A percentile compares a stretch with the other conserved stretches of the same genome.
Evolutionary conservation across 129 eudicot genomes (phyloP).

Genomic region (Smallanthus sonchifolius): DNA sequence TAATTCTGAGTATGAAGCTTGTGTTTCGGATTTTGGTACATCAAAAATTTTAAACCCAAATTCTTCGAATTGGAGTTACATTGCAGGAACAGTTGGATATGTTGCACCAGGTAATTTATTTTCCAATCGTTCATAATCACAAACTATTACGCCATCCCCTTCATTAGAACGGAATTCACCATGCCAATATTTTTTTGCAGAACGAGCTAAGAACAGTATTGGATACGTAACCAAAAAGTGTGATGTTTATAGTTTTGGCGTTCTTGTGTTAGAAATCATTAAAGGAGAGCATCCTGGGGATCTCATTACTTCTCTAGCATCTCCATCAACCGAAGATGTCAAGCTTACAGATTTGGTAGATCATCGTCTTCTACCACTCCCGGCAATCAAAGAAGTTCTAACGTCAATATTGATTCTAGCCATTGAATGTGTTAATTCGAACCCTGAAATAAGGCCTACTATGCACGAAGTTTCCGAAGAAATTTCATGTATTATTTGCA

Average conservation of each 20-base stretch:
- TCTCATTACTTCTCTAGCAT: neutral
- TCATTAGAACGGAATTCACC: neutral
- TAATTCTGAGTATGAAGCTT: constrained; percentile 21
- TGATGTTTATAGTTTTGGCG: constrained; percentile 25
- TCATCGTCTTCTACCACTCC: constrained; percentile 9
- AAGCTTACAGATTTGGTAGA: constrained; percentile 6
- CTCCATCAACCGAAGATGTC: neutral
- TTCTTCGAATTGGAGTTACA: constrained; percentile 26
- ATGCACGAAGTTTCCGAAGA: constrained; percentile 10
- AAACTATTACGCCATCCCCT: too few relatives aligned
- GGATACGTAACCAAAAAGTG: constrained; percentile 16
- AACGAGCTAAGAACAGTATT: constrained; percentile 29
- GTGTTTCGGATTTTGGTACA: constrained; percentile 32
- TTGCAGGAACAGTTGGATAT: constrained; percentile 33
- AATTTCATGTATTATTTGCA: neutral
- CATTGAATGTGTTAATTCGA: constrained; percentile 12
- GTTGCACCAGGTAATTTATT: constrained; percentile 29
- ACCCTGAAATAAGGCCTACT: constrained; percentile 24
- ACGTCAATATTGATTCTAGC: constrained; percentile 9
- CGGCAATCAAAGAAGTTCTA: neutral
- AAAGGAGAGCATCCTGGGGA: constrained; percentile 24
- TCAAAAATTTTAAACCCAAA: constrained; percentile 16
- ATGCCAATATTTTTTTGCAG: neutral
- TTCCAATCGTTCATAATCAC: neutral
- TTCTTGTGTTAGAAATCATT: constrained; percentile 9